Evolutionary conservation across 2,329 filamentous ascomycete species (phyloP), one percentile per base, ranked within the genome.

Genomic region (Bipolaris oryzae): DNA sequence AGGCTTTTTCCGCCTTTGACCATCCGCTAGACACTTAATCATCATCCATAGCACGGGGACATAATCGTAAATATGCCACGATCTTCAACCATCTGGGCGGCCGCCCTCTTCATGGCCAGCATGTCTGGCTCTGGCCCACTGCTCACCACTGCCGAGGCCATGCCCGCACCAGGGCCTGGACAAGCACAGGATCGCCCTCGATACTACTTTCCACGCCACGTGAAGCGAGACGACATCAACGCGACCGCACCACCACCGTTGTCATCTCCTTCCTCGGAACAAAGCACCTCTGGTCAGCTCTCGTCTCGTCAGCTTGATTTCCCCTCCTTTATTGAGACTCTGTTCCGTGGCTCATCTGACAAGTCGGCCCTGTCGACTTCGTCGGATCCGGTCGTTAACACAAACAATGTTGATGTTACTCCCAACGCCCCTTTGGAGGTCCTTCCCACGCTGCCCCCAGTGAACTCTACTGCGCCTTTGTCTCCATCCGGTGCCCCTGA

Each of bases 141-240:
- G 42, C 73, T 80, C 63, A 79, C 79, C 25, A 78, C 74, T 41
- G 80, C 80, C 51, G 79, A 82, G 67, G 79, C 80, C 57, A 79
- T 80, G 71, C 80, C 80, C 57, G 80, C 80, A 64, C 69, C 74
- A 56, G 66, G 68, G 23, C 71, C 74, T 50, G 63, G 72, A 63
- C 61, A 72, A 60, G 72, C 74, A 55, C 64, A 72, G 47, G 63
- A 53, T 23, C 69, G 65, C 41, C 79, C 79, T 21, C 73, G 74
- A 62, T 81, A 81, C 74, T 81, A 81, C 70, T 80, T 80, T 58
- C 78, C 79, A n/a, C 75, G 77, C 53, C 74, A 79, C 51, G 66
- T 80, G 28, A 81, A 80, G 70, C 72, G 80, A 62, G 76, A 76
- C 50, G 63, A 72, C 43, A 72, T 71, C 49, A 76, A 77, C 52